A percentile compares a stretch with the other conserved stretches of the same genome.
phyloP scores from a whole-genome alignment of 2,329 filamentous ascomycete genomes.

The Blastomyces parvus region DNA sequence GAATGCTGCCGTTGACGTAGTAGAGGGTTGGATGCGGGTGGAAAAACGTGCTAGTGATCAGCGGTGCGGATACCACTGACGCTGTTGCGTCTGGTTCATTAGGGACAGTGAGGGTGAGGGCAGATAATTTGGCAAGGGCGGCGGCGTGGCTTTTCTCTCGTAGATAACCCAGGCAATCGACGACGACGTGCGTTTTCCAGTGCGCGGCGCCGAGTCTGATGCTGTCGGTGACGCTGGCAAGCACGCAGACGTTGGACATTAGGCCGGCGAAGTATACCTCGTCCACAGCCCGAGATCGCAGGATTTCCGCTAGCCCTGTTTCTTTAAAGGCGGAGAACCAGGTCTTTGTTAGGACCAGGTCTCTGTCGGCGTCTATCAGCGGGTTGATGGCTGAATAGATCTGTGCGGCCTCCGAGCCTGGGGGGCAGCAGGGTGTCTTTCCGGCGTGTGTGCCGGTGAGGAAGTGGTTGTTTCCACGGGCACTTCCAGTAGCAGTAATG shows the following conservation, averaged over 20 bases:
- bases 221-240: slow-evolving; percentile 2
- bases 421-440: slow-evolving; percentile 4
- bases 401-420: slow-evolving; percentile 5
- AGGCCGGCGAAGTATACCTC: slow-evolving; percentile 8
- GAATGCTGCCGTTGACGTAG: slow-evolving; percentile 10
- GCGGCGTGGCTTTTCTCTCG: neutral
- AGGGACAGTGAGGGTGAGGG: neutral
- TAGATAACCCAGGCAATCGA: slow-evolving; percentile 6
- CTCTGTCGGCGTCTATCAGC: neutral
- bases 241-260: slow-evolving; percentile 6
- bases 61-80: neutral
- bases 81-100: neutral
- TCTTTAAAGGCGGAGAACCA: slow-evolving; percentile 8
- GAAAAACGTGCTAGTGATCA: neutral
- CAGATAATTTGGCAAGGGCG: neutral
- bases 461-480: slow-evolving; percentile 1
- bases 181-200: slow-evolving; percentile 2
- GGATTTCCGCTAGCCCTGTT: neutral
- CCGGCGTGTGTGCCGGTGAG: slow-evolving; percentile 5
- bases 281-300: neutral
- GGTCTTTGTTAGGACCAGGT: slow-evolving; percentile 1
- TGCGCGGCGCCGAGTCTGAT: neutral
- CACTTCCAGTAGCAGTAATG: neutral
- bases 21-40: slow-evolving; percentile 1
- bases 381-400: neutral